These are phyloP conservation scores for Luffa acutangula DNA, from an alignment of 306 rosid genomes.

Conservation along the genomic window DNA sequence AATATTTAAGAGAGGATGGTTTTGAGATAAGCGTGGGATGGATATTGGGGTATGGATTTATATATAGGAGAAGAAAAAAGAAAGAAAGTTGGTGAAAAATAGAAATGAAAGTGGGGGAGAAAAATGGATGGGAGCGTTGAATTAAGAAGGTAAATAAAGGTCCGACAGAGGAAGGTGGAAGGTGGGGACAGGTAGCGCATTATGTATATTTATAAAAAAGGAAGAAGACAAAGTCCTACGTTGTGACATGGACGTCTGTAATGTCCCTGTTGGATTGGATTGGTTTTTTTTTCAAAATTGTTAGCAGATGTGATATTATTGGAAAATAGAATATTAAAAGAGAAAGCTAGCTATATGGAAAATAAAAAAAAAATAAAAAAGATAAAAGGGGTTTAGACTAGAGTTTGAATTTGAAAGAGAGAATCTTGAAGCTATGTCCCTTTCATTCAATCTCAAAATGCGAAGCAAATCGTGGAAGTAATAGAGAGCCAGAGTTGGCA, in stretches of 20 bases:
- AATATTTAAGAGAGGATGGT: too few species aligned
- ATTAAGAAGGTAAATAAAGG: background rate
- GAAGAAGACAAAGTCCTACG: background rate
- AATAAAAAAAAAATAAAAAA: too few species aligned
- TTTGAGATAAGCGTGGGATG: too few species aligned
- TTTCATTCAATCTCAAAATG: background rate
- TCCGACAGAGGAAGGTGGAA: slow-evolving; percentile 5
- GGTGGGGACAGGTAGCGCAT: background rate
- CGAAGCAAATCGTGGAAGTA: background rate
- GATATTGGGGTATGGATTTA: too few species aligned
- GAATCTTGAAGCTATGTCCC: background rate
- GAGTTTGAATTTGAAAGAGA: too few species aligned
- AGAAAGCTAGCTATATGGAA: too few species aligned
- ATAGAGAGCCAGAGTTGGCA: background rate
- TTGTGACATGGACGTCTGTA: background rate
- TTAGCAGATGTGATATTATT: background rate
- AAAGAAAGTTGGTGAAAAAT: background rate
- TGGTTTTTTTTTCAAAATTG: background rate
- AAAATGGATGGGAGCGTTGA: background rate
- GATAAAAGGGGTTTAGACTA: too few species aligned
- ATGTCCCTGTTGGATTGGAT: background rate
- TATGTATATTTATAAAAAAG: background rate
- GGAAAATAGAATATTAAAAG: background rate
- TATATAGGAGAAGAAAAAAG: too few species aligned
- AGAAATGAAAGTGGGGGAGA: background rate